Evolutionary conservation across 1,284 basidiomycete species (phyloP).

Genomic region (Rhodotorula sp.): DNA sequence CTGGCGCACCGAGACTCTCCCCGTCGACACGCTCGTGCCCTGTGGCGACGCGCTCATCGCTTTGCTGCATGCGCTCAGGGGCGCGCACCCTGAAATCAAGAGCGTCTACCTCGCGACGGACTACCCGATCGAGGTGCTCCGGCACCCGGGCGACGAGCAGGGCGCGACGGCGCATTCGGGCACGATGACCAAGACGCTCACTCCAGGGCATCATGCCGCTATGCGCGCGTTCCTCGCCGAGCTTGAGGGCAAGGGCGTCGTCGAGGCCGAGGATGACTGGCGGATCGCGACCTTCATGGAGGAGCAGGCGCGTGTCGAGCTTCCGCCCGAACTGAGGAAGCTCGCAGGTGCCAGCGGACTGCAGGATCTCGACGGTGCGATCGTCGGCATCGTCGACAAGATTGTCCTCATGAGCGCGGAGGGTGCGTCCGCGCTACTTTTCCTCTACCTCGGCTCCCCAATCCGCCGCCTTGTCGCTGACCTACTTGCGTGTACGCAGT

Average conservation of each 20-base stretch:
- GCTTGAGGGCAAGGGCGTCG: constrained; percentile 21
- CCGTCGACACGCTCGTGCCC: constrained; percentile 23
- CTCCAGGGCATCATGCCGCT: constrained; percentile 43
- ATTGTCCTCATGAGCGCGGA: constrained; percentile 40
- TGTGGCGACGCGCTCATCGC: constrained; percentile 41
- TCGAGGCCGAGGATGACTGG: not conserved
- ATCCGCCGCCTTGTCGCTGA: not conserved
- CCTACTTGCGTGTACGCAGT: not conserved
- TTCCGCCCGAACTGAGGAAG: not conserved
- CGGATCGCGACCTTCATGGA: constrained; percentile 25
- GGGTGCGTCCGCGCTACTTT: not conserved
- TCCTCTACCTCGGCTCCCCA: not conserved
- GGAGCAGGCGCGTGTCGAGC: constrained; percentile 16
- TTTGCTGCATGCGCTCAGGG: constrained; percentile 19
- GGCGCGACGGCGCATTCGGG: constrained; percentile 39
- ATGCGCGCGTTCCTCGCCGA: constrained; percentile 37
- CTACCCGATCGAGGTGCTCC: constrained; percentile 45
- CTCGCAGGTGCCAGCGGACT: constrained; percentile 10
- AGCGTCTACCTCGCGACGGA: constrained; percentile 48
- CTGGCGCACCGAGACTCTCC: constrained; percentile 47
- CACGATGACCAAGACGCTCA: constrained; percentile 45
- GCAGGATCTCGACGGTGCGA: constrained; percentile 40
- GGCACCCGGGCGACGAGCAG: constrained; percentile 9
- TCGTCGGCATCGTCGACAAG: constrained; percentile 47
- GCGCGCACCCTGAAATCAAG: constrained; percentile 33